Base-by-base conservation (phyloP, 2,329 filamentous ascomycete species). In the Claviceps fusiformis region DNA sequence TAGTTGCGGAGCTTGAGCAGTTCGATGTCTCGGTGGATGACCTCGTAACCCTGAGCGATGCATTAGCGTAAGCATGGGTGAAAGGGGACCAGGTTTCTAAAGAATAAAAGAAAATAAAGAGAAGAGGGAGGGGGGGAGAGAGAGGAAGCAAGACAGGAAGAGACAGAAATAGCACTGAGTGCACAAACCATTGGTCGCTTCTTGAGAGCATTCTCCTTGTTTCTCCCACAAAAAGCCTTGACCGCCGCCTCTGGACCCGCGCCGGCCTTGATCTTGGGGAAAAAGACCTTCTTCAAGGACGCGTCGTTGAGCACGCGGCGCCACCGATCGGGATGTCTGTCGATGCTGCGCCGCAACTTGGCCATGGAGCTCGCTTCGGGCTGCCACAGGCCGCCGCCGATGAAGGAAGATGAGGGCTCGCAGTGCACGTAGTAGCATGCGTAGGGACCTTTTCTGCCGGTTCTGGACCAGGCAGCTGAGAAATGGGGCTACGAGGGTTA, bases 351-450 rank as follows among this genome's bases (percentile, higher is more conserved):
- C 56, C 91, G 81, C 67, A 95, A 72, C 59, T 77, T 77, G 41
- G 78, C 78, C 15, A 93, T 72, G n/a, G 82, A 75, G 5, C 73
- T 71, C 1, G 80, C 78, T 53, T 89, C 86, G 2, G 89, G 88
- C 62, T 85, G 80, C 88, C 88, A 95, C 17, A 95, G 72, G 1
- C 91, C 90, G 50, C 88, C 89, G 56, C 87, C 90, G 46, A 95
- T 74, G 62, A 92, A 87, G 65, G 82, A 85, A 52, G 78, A 73
- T 3, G 74, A 75, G 11, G 90, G 89, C 66, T 92, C 81, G 59
- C 88, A 78, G 67, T 95, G 89, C 24, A 95, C 72, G 70, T 95
- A 95, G 71, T 95, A 95, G 65, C 83, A 85, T 7, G 90, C 90
- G 68, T 93, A 95, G 10, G 87, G 85, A 0, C 89, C 89, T 70